Evolutionary conservation across 495 filamentous ascomycete genomes (phyloP).

Genomic region (Penicillium argentinense): DNA sequence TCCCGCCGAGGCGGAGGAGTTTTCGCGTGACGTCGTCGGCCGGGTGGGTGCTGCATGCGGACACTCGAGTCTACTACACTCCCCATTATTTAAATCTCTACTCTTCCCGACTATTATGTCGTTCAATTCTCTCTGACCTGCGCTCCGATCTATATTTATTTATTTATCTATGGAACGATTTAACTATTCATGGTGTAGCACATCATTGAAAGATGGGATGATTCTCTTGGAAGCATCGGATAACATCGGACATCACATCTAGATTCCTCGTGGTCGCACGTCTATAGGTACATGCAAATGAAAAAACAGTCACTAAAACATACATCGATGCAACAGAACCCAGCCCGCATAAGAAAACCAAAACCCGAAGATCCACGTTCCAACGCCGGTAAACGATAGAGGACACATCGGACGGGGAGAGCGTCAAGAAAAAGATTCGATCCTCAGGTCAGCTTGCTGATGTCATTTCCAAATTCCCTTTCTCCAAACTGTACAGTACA

Average conservation of each 20-base stretch:
- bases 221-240: too few species aligned
- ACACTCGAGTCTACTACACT: neutral
- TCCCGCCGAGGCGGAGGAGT: slow-evolving; percentile 25
- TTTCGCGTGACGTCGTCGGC: slow-evolving; percentile 49
- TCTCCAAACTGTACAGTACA: slow-evolving; percentile 29
- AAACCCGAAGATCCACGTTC: slow-evolving; percentile 28
- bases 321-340: slow-evolving; percentile 24
- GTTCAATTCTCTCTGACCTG: too few species aligned
- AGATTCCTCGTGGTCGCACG: slow-evolving; percentile 22
- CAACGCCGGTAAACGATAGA: slow-evolving; percentile 37
- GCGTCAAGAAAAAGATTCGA: slow-evolving; percentile 7
- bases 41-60: slow-evolving; percentile 29
- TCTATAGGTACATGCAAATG: slow-evolving; percentile 37
- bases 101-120: too few species aligned
- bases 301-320: slow-evolving; percentile 22
- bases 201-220: too few species aligned
- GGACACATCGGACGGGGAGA: slow-evolving; percentile 29
- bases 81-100: too few species aligned
- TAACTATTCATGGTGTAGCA: too few species aligned
- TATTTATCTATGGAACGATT: too few species aligned
- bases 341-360: slow-evolving; percentile 21
- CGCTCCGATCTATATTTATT: too few species aligned
- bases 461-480: slow-evolving; percentile 7
- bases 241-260: slow-evolving; percentile 24
- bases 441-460: slow-evolving; percentile 13